A percentile compares a stretch with the other conserved stretches of the same genome.
phyloP scores from a whole-genome alignment of 177 flowering plant species.

The Vitis hybrid region DNA sequence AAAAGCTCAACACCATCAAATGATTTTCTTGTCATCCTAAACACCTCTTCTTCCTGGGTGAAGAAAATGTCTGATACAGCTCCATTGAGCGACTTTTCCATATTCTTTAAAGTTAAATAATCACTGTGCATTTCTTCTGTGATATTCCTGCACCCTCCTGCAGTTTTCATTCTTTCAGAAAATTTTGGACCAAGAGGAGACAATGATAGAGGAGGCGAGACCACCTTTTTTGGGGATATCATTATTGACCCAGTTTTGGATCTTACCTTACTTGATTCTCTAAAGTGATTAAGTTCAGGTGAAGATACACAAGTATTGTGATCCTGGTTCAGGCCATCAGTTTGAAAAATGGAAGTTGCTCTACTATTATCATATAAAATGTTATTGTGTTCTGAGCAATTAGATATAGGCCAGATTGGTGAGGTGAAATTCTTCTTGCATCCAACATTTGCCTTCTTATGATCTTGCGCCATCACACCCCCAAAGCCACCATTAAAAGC shows the following conservation, averaged over 20 bases:
- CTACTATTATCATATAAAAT: conserved; percentile 14
- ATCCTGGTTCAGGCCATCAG: conserved; percentile 72
- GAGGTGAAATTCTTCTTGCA: conserved; percentile 21
- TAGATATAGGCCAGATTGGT: conserved; percentile 31
- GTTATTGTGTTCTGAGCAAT: conserved; percentile 30
- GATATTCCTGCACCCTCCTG: conserved; percentile 20
- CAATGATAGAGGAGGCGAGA: conserved; percentile 53
- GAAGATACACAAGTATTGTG: conserved; percentile 26
- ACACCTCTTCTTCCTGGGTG: conserved; percentile 40
- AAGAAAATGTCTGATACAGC: conserved; percentile 23
- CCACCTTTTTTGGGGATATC: conserved; percentile 28
- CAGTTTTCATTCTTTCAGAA: conserved; percentile 42
- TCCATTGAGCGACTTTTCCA: conserved; percentile 36
- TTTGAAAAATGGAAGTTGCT: conserved; percentile 32
- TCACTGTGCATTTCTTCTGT: conserved; percentile 25
- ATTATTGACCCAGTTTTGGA: conserved; percentile 24
- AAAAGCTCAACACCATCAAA: conserved; percentile 43
- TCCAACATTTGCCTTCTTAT: conserved; percentile 66
- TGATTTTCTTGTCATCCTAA: conserved; percentile 24
- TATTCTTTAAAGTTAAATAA: conserved; percentile 22
- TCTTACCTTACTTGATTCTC: conserved; percentile 24
- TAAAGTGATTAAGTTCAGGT: conserved; percentile 19
- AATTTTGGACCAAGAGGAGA: conserved; percentile 87
- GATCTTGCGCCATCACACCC: conserved; percentile 32
- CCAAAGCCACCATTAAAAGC: conserved; percentile 5